Conservation (phyloP, 2,329 filamentous ascomycete genomes). For the Trichoderma semiorbis region DNA sequence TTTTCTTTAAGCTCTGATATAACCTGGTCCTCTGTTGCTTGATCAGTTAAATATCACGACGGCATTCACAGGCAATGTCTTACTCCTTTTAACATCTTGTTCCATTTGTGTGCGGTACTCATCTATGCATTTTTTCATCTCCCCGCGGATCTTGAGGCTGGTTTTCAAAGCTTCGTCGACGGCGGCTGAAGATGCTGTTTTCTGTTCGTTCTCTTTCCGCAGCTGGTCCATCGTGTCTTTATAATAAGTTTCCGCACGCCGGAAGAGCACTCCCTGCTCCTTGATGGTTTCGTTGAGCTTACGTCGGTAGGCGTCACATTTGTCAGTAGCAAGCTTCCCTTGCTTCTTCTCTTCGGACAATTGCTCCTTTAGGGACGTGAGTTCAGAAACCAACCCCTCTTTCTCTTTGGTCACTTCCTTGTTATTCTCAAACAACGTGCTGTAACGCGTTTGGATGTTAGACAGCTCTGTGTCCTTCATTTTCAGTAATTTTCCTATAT, state of each 20-base stretch:
- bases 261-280: slow-evolving; percentile 46
- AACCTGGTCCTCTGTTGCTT: slow-evolving; percentile 24
- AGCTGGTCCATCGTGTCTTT: slow-evolving; percentile 35
- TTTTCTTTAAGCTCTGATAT: slow-evolving; percentile 26
- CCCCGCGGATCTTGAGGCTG: slow-evolving; percentile 32
- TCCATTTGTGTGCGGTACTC: slow-evolving; percentile 26
- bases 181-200: slow-evolving; percentile 22
- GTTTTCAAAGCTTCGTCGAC: slow-evolving; percentile 30
- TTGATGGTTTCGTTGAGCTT: slow-evolving; percentile 44
- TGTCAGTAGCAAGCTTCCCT: slow-evolving; percentile 30
- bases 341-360: slow-evolving; percentile 26
- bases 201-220: slow-evolving; percentile 29
- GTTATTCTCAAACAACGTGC: slow-evolving; percentile 28
- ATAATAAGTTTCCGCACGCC: slow-evolving; percentile 32
- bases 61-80: not conserved
- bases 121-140: slow-evolving; percentile 31
- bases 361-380: slow-evolving; percentile 28
- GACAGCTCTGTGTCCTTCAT: slow-evolving; percentile 28
- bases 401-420: slow-evolving; percentile 26
- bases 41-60: not conserved
- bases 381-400: slow-evolving; percentile 26
- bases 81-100: slow-evolving; percentile 26
- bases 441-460: slow-evolving; percentile 23
- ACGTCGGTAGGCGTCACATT: slow-evolving; percentile 32
- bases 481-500: slow-evolving; percentile 14